Conservation (phyloP, 345 rosid genomes). For the Euclidium syriacum region DNA sequence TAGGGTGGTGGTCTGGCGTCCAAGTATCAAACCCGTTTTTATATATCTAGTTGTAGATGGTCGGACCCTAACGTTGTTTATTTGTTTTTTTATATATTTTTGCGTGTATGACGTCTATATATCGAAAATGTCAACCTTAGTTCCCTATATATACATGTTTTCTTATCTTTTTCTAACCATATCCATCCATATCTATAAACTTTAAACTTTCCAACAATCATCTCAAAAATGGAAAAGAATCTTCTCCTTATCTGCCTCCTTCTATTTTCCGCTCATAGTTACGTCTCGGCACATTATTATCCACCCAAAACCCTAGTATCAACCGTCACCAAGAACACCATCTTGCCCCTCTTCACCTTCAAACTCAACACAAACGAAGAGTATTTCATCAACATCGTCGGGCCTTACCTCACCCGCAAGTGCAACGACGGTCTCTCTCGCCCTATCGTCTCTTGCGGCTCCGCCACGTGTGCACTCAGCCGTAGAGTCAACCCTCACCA, state of each 20-base stretch:
- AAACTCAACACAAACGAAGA: constrained; percentile 23
- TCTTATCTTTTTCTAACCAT: background rate
- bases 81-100: background rate
- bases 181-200: background rate
- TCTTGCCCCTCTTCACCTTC: constrained; percentile 28
- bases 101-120: background rate
- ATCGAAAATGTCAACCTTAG: background rate
- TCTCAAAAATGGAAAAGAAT: constrained; percentile 5
- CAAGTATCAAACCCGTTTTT: background rate
- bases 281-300: background rate
- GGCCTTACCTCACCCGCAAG: constrained; percentile 18
- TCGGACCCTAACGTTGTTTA: background rate
- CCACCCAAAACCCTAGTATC: constrained; percentile 29
- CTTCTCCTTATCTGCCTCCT: constrained; percentile 4
- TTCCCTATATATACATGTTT: background rate
- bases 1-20: background rate
- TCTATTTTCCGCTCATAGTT: background rate
- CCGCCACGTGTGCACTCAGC: constrained; percentile 15
- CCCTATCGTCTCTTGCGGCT: constrained; percentile 18
- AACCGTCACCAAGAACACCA: constrained; percentile 28
- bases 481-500: background rate
- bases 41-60: background rate
- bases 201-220: background rate
- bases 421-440: constrained; percentile 16
- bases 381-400: constrained; percentile 26